Evolutionary conservation across 805 yeast species (phyloP).

Genomic region (Yamadazyma tumulicola): DNA sequence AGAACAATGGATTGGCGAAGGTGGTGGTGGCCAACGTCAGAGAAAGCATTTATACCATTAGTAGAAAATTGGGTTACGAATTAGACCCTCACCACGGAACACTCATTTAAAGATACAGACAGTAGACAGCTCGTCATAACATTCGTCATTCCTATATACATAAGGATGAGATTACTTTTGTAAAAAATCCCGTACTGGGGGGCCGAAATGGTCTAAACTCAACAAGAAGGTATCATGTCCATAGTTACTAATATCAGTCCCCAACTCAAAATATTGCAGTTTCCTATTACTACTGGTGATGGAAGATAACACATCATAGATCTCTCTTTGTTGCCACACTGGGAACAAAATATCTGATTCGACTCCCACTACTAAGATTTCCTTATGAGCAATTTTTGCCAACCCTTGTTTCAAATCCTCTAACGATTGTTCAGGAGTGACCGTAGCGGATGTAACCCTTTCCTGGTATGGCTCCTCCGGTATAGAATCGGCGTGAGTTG

Average conservation of each 20-base stretch:
- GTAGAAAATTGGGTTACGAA: slow-evolving; percentile 63
- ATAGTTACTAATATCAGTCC: slow-evolving; percentile 71
- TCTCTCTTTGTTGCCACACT: slow-evolving; percentile 89
- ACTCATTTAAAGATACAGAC: slow-evolving; percentile 26
- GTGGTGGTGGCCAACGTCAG: slow-evolving; percentile 54
- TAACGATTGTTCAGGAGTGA: slow-evolving; percentile 52
- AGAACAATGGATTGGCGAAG: slow-evolving; percentile 60
- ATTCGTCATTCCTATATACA: slow-evolving; percentile 1
- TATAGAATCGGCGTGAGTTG: slow-evolving; percentile 22
- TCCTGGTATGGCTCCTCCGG: slow-evolving; percentile 54
- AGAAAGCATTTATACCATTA: slow-evolving; percentile 41
- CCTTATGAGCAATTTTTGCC: slow-evolving; percentile 55
- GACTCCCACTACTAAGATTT: slow-evolving; percentile 82
- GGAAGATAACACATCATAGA: slow-evolving; percentile 55
- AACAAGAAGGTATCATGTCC: slow-evolving; percentile 92
- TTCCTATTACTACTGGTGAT: slow-evolving; percentile 25
- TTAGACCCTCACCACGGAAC: slow-evolving; percentile 55
- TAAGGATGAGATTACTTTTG: slow-evolving; percentile 1
- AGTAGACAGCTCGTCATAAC: neutral
- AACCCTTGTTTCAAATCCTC: slow-evolving; percentile 67
- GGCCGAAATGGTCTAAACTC: slow-evolving; percentile 76
- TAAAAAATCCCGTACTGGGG: slow-evolving; percentile 65
- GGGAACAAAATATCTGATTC: slow-evolving; percentile 91
- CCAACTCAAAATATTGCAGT: slow-evolving; percentile 62
- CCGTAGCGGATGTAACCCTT: slow-evolving; percentile 43